Percentiles rank a stretch among this genome's conserved stretches.
phyloP scores from a whole-genome alignment of 371 early-diverging fungal genomes.

The Coemansia sp. region DNA sequence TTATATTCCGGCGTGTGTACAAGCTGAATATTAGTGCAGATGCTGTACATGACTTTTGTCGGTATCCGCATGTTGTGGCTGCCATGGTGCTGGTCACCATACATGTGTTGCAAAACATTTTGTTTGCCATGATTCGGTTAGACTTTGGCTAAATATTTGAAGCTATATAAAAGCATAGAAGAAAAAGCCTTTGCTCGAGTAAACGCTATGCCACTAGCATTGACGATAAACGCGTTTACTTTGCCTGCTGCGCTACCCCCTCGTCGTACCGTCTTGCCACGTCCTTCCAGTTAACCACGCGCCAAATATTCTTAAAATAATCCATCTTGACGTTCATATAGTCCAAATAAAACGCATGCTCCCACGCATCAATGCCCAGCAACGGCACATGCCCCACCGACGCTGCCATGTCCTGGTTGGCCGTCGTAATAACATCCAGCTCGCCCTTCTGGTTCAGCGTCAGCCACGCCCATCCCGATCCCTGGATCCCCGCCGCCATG shows the following conservation, averaged over 20 bases:
- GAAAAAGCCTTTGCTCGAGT: background rate
- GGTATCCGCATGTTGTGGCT: constrained; percentile 67
- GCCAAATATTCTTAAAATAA: constrained; percentile 94
- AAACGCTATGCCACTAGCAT: background rate
- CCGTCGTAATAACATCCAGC: constrained; percentile 84
- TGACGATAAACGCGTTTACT: background rate
- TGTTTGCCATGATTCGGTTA: constrained; percentile 65
- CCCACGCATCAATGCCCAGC: constrained; percentile 97
- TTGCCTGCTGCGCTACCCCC: constrained; percentile 23
- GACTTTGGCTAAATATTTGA: constrained; percentile 54
- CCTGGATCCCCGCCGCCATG: constrained; percentile 86
- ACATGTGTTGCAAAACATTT: constrained; percentile 70
- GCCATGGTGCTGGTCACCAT: constrained; percentile 67
- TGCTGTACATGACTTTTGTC: constrained; percentile 63
- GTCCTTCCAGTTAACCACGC: constrained; percentile 97
- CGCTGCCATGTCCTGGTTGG: constrained; percentile 83
- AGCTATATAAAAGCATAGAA: background rate
- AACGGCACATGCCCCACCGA: constrained; percentile 70
- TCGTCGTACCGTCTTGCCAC: constrained; percentile 76
- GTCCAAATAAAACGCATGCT: constrained; percentile 98
- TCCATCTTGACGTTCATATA: constrained; percentile 96
- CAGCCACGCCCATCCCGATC: constrained; percentile 98
- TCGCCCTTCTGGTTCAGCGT: constrained; percentile 82
- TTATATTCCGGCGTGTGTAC: constrained; percentile 59
- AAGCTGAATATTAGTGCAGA: constrained; percentile 60